These are phyloP conservation scores for Exophiala sp. DNA, from an alignment of 2,329 filamentous ascomycete genomes.

Conservation along the genomic window DNA sequence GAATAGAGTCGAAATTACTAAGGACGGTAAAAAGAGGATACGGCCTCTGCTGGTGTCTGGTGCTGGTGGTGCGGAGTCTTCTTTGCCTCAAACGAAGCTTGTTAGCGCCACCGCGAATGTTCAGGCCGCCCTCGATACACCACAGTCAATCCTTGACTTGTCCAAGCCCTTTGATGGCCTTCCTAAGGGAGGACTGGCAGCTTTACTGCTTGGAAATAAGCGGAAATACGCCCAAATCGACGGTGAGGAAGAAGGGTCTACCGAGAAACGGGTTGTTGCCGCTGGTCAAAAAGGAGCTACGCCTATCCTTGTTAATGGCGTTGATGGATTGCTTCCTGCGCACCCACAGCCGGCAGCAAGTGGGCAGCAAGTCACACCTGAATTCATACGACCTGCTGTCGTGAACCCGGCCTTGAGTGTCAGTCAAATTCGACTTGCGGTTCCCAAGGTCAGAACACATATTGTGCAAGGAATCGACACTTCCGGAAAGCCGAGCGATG, in stretches of 20 bases:
- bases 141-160: constrained; percentile 80
- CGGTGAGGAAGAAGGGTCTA: constrained; percentile 66
- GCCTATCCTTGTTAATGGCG: constrained; percentile 70
- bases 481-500: constrained; percentile 41
- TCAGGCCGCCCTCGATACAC: constrained; percentile 42
- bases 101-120: constrained; percentile 67
- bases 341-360: constrained; percentile 57
- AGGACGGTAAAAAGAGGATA: constrained; percentile 95
- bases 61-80: constrained; percentile 80
- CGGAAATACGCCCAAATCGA: constrained; percentile 73
- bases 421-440: constrained; percentile 79
- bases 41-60: constrained; percentile 88
- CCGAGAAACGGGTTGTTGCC: constrained; percentile 57
- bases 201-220: constrained; percentile 89
- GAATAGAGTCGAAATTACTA: constrained; percentile 87
- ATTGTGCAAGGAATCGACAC: constrained; percentile 76
- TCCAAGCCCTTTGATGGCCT: constrained; percentile 92
- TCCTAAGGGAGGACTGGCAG: constrained; percentile 80
- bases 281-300: constrained; percentile 65
- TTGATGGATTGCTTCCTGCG: constrained; percentile 74
- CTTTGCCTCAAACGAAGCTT: constrained; percentile 81
- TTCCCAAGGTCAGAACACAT: constrained; percentile 78
- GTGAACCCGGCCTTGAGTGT: constrained; percentile 76
- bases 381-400: constrained; percentile 83
- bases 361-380: constrained; percentile 67